Percentiles rank a stretch among this genome's conserved stretches.
Evolutionary conservation across 2,329 filamentous ascomycete genomes (phyloP).

Genomic region (Didymosphaeria variabile): DNA sequence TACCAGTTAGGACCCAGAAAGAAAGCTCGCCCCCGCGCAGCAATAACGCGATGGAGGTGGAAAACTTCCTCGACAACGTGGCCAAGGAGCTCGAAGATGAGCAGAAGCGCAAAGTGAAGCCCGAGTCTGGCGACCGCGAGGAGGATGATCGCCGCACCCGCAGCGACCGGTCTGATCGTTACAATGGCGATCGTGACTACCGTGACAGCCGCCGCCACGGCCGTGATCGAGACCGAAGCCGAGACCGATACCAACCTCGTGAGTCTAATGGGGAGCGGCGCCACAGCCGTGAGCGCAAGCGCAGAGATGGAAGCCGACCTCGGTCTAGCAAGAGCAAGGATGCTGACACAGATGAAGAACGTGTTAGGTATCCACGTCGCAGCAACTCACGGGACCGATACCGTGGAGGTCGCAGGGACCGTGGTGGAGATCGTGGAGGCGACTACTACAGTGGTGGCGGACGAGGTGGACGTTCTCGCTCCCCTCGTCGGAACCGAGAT

Average conservation of each 20-base stretch:
- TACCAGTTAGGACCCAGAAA: not conserved
- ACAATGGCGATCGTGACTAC: slow-evolving; percentile 36
- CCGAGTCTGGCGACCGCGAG: slow-evolving; percentile 44
- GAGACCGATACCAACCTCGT: slow-evolving; percentile 37
- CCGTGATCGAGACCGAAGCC: slow-evolving; percentile 37
- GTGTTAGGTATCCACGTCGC: slow-evolving; percentile 41
- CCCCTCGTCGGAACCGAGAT: slow-evolving; percentile 50
- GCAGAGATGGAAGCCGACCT: slow-evolving; percentile 41
- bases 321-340: slow-evolving; percentile 45
- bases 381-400: slow-evolving; percentile 41
- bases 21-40: not conserved
- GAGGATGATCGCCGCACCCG: slow-evolving; percentile 46
- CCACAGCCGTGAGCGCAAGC: slow-evolving; percentile 44
- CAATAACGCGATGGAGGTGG: slow-evolving; percentile 73
- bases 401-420: slow-evolving; percentile 34
- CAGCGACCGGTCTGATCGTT: slow-evolving; percentile 28
- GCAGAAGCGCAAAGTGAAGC: slow-evolving; percentile 43
- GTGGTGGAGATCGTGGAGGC: slow-evolving; percentile 41
- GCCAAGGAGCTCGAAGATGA: slow-evolving; percentile 18
- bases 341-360: slow-evolving; percentile 49
- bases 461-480: slow-evolving; percentile 48
- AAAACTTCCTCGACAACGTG: slow-evolving; percentile 81
- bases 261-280: slow-evolving; percentile 43
- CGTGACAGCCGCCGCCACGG: slow-evolving; percentile 35
- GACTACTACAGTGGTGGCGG: slow-evolving; percentile 53